These are phyloP conservation scores for Phytophthora pinifolia DNA, from an alignment of 352 stramenopile species.

Conservation along the genomic window DNA sequence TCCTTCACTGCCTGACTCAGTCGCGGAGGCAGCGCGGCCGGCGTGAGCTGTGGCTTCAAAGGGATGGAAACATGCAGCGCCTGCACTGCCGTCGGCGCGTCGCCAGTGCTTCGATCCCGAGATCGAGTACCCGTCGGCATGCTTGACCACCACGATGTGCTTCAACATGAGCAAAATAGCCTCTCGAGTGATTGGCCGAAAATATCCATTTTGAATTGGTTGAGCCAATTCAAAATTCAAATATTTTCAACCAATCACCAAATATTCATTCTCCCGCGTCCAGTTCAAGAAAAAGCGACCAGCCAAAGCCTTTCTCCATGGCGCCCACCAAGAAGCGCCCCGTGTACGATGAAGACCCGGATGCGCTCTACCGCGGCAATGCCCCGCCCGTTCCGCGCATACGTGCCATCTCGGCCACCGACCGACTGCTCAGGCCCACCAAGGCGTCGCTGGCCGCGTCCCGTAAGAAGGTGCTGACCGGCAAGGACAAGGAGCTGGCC, in stretches of 20 bases:
- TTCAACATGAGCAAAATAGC: constrained; percentile 19
- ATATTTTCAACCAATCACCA: neutral
- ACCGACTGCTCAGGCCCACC: constrained; percentile 62
- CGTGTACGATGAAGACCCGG: constrained; percentile 39
- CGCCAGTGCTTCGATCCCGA: constrained; percentile 1
- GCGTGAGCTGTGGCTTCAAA: constrained; percentile 53
- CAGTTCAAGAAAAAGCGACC: constrained; percentile 23
- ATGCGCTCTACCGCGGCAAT: constrained; percentile 48
- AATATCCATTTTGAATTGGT: no score
- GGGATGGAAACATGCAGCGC: constrained; percentile 56
- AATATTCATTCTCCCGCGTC: constrained; percentile 3
- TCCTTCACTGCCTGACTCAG: constrained; percentile 54
- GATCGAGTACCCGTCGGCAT: constrained; percentile 3
- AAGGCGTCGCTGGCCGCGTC: constrained; percentile 50
- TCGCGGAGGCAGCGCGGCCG: constrained; percentile 35
- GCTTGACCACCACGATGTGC: constrained; percentile 2
- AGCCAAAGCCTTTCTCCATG: constrained; percentile 9
- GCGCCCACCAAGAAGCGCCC: constrained; percentile 14
- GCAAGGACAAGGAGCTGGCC: constrained; percentile 43
- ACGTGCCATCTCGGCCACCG: constrained; percentile 54
- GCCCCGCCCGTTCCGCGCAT: constrained; percentile 51
- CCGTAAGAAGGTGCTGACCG: constrained; percentile 42
- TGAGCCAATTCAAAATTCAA: neutral
- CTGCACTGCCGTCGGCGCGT: constrained; percentile 42
- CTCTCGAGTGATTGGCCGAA: neutral